Percentiles rank a stretch among this genome's conserved stretches.
phyloP scores from a whole-genome alignment of 1,284 basidiomycete species.

The Chondrostereum purpureum region DNA sequence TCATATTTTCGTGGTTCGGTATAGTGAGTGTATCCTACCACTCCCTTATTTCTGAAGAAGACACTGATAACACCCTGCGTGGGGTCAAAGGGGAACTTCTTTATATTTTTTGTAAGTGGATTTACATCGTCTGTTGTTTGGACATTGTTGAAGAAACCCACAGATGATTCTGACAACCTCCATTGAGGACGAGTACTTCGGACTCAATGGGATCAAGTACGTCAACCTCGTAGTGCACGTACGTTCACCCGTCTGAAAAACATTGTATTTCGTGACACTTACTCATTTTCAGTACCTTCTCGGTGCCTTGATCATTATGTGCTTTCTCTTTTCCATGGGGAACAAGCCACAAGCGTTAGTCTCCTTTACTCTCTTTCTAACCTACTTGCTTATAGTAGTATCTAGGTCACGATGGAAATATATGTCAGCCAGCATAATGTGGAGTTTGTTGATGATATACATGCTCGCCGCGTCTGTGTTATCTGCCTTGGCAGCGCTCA shows the following conservation, averaged over 20 bases:
- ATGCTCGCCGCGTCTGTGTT: slow-evolving; percentile 70
- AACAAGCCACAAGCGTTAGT: slow-evolving; percentile 86
- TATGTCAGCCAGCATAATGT: slow-evolving; percentile 68
- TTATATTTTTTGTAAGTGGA: slow-evolving; percentile 84
- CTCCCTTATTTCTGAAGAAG: neutral
- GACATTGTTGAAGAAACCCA: neutral
- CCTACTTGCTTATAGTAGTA: neutral
- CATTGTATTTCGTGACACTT: slow-evolving; percentile 1
- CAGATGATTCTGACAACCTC: slow-evolving; percentile 87
- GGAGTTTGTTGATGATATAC: slow-evolving; percentile 80
- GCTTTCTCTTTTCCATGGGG: slow-evolving; percentile 95
- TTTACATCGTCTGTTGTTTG: neutral
- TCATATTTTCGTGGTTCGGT: slow-evolving; percentile 91
- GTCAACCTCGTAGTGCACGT: slow-evolving; percentile 80
- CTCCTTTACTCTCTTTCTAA: neutral
- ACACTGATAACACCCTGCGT: too few relatives aligned
- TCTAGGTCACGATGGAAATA: slow-evolving; percentile 85
- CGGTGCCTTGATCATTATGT: slow-evolving; percentile 78
- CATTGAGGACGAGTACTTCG: slow-evolving; percentile 72
- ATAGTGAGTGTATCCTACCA: slow-evolving; percentile 73
- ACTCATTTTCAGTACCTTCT: slow-evolving; percentile 64
- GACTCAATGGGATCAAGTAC: slow-evolving; percentile 63
- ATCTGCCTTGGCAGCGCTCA: slow-evolving; percentile 66
- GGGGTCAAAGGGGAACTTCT: slow-evolving; percentile 75
- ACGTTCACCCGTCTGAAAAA: slow-evolving; percentile 13